Base-by-base conservation (phyloP, 805 yeast genomes). In the Komagataella pastoris region DNA sequence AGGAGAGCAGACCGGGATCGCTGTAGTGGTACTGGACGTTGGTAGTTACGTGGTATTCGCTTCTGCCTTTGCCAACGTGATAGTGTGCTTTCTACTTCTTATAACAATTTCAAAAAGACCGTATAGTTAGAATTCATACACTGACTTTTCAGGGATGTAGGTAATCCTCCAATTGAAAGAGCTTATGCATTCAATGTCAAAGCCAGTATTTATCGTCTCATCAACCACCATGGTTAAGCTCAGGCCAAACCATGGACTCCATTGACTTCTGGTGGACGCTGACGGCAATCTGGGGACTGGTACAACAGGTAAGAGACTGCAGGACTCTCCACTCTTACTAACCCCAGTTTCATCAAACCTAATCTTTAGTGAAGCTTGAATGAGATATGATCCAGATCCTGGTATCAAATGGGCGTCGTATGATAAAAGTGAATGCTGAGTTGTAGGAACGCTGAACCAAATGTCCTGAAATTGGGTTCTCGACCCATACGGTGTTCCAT, bases 281-380 rank as follows among this genome's bases (percentile, higher is more conserved):
- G 30, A 44, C 46, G 49, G 52, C 49, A 50, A 53, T 54, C 45
- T 50, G 21, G 51, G 48, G 19, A 17, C 14, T 45, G 52, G 54
- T 24, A 53, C 48, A 21, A 57, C 57, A 24, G 52, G 56, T 30
- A 50, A 54, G 53, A 82, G 63, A 48, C 81, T 81, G 0, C 88
- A 77, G 18, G 79, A 72, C 52, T 81, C 85, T 2, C 89, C 89
- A 24, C 77, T 59, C 60, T 81, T 76, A 54, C 80, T 82, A 54
- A 70, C 74, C 0, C 93, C 93, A 51, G 83, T 75, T 59, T 86
- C 93, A 63, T 86, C 93, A 58, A 85, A 85, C 54, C 81, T 71
- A 10, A 85, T 85, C 62, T 83, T 85, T 14, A 79, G 69, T 50
- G 71, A 70, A 7, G 66, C 64, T 2, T 76, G 70, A n/a, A 77